Evolutionary conservation across 495 filamentous ascomycete genomes (phyloP), one percentile per base, ranked within the genome.

Genomic region (Jackrogersella minutella): DNA sequence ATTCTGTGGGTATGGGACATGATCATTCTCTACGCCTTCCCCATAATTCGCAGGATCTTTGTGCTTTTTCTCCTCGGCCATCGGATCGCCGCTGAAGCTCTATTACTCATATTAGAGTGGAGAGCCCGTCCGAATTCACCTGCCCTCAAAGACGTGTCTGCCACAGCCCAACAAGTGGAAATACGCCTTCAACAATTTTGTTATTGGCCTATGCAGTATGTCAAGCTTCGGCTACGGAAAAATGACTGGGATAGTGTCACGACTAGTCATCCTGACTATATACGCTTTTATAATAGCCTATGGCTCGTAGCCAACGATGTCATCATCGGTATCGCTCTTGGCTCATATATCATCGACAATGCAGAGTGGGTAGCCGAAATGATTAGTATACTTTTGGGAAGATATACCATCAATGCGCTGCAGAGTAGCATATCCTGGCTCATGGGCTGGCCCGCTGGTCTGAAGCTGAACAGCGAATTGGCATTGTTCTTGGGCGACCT

Each of bases 301-400:
- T 99, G 95, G 95, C 91, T 99, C 19, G 95, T 99, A 14, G 93
- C 93, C 17, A 99, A 99, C 76, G 95, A 99, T 79, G 90, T 97
- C 30, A 99, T 99, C 58, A 99, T 99, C 34, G 96, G 95, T 11
- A 97, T 98, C 70, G 96, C 95, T 5, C 78, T 98, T 13, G 95
- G 95, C 0, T 95, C 93, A 0, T 98, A 97, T 75, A 96, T 99
- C 67, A 95, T 98, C 54, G 95, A 98, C 72, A 97, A 98, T 71
- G 87, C 92, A 0, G 84, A 86, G 44, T 91, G 88, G 86, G 92
- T 97, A 11, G 93, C 92, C 21, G 84, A 86, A 55, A 88, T 91
- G 70, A 92, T 98, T 64, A 90, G 91, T 72, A 82, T 82, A 31
- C 83, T 96, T 22, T 82, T 99, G 3, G 89, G 81, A 30, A 85